Evolutionary conservation across 208 protist genomes (phyloP), one percentile per base, ranked within the genome.

Genomic region (Trypanosoma scelopori): DNA sequence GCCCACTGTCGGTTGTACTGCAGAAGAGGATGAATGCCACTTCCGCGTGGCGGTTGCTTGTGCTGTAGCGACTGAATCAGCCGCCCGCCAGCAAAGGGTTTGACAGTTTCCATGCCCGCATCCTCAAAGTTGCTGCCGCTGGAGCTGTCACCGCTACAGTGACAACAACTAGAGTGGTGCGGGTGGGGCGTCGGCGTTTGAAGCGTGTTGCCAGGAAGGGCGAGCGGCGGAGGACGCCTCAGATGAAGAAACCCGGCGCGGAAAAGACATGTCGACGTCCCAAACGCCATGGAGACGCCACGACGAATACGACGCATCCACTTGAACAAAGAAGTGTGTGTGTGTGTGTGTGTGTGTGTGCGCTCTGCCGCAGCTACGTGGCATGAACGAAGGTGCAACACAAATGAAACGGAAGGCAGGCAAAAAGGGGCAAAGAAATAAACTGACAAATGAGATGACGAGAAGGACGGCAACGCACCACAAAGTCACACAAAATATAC

Each of bases 1-100:
- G 87, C 89, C 93, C 94, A 98, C 42, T 85, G 76, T 52, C 84
- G 81, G 74, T 97, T 98, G 75, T 87, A 91, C 50, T 92, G 69
- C 15, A 97, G 79, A 18, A 97, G 69, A 4, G 81, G 76, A 32
- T 94, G 82, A 51, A 96, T 87, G 32, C 82, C 85, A 58, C 70
- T 78, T 30, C 81, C 85, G 48, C 81, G 81, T 20, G 81, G 81
- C 11, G 85, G 81, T 65, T 86, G 78, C 64, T 72, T 65, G 27
- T 75, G 78, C 60, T 86, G 82, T 53, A 88, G 65, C 4, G 81
- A 88, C 62, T 82, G 81, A 30, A 87, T 72, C 16, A 85, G 72
- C 22, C 76, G 74, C 20, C 73, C 78, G 1, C 81, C 73, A 16
- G 79, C 71, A 16, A 84, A 69, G 43, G 32, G 66, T 1, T 66